Conservation (phyloP, 108 stramenopile species). For the Schizochytrium sp. region DNA sequence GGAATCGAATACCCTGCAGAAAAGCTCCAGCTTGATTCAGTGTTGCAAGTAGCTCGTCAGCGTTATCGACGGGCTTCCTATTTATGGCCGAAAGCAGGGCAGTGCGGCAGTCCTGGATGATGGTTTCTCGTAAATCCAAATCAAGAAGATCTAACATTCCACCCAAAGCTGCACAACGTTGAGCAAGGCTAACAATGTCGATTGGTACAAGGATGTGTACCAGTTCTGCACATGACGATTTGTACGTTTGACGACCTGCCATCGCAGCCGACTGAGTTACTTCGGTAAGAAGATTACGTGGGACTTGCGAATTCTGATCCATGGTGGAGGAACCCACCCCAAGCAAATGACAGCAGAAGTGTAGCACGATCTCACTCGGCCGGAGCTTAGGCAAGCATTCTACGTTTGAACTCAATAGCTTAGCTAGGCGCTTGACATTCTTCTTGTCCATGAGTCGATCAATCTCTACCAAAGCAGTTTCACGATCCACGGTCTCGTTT, state of each 20-base stretch:
- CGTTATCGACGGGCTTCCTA: neutral
- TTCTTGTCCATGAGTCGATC: neutral
- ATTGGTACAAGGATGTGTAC: neutral
- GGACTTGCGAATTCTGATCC: neutral
- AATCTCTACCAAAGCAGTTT: neutral
- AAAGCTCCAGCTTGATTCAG: neutral
- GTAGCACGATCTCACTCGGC: conserved; percentile 27
- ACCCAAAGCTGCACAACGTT: neutral
- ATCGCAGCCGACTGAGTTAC: neutral
- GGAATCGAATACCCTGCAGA: neutral
- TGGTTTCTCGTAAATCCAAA: neutral
- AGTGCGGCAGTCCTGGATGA: neutral
- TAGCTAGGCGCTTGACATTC: conserved; percentile 12
- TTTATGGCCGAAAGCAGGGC: neutral
- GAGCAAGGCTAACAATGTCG: neutral
- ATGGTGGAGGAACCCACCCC: neutral
- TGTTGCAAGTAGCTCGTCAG: neutral
- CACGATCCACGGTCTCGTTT: neutral
- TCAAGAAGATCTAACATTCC: neutral
- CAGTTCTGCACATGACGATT: neutral
- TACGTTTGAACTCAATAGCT: neutral
- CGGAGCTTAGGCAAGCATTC: neutral
- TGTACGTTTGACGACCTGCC: conserved; percentile 20
- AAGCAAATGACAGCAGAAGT: conserved; percentile 9
- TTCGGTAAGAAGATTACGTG: neutral